Base-by-base conservation (phyloP, 306 rosid species). In the Cucumis melo region DNA sequence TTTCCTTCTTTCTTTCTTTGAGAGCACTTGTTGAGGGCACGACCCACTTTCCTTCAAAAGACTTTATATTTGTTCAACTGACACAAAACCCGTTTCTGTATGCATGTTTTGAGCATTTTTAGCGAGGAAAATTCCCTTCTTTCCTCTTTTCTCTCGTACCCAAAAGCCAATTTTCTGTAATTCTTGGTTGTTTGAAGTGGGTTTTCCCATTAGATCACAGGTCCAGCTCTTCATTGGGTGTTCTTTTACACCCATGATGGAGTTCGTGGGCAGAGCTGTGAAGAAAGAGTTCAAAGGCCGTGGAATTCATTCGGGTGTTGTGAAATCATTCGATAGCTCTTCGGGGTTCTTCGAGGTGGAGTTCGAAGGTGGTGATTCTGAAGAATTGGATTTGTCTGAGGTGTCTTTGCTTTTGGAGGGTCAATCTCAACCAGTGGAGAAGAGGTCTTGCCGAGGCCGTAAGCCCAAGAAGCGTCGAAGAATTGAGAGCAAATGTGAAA, bases 391-490 rank as follows among this genome's bases (percentile, higher is more conserved):
- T 63, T 78, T 77, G 8, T 80, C 87, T 4, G 85, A 90, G 54
- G 84, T 89, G 3, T 81, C 88, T 82, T 42, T 84, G 48, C 77
- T 88, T 58, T 19, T 89, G 55, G 85, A 74, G 66, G 82, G 79
- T 60, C 74, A 77, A 42, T 71, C 79, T 50, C 84, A 78, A 80
- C 68, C 59, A 8, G 82, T 15, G 9, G 81, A 77, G 76, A 82
- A 66, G 12, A 78, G 76, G 74, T 51, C 82, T 23, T 74, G 80
- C 38, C 84, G 66, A 1, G 96, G 89, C 67, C 90, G 94, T 24
- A 88, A 87, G 73, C 97, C 96, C 27, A 90, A 82, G 61, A 94
- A 91, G 61, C 90, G 97, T 36, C 91, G 87, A 14, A 84, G 88
- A 0, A 7, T 87, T 0, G 93, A 85, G 27, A 44, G 9, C 39